Conservation (phyloP, 2,329 filamentous ascomycete genomes). For the Phyllosticta citribraziliensis region DNA sequence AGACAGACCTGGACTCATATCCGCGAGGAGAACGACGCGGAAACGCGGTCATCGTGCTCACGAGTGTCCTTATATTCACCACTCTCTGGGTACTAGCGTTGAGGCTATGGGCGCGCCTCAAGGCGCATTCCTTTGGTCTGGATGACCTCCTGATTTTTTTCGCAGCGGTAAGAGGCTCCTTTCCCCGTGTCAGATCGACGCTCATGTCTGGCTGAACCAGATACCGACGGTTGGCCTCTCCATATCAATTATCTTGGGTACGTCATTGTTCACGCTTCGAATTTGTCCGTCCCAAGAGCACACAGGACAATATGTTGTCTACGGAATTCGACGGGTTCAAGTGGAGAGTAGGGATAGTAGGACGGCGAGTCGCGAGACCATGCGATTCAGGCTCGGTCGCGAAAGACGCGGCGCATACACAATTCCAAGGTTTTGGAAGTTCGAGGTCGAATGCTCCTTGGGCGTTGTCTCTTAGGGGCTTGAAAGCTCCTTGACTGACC, state of each 20-base stretch:
- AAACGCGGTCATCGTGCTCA: not conserved
- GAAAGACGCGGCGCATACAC: too few relatives aligned
- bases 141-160: constrained; percentile 1
- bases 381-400: too few relatives aligned
- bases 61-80: not conserved
- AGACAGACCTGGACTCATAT: not conserved
- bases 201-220: not conserved
- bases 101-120: constrained; percentile 4
- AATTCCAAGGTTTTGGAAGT: too few relatives aligned
- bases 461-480: too few relatives aligned
- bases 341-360: too few relatives aligned
- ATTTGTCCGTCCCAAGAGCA: too few relatives aligned
- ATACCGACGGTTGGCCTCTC: not conserved
- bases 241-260: not conserved
- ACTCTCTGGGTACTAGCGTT: not conserved
- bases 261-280: not conserved
- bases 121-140: not conserved
- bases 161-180: not conserved
- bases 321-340: too few relatives aligned
- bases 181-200: too few relatives aligned
- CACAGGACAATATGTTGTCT: too few relatives aligned
- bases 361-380: too few relatives aligned
- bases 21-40: constrained; percentile 1
- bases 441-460: too few relatives aligned
- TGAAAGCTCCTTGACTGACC: too few relatives aligned